Conservation (phyloP, 208 protist genomes). For the Wallacemonas sp. region DNA sequence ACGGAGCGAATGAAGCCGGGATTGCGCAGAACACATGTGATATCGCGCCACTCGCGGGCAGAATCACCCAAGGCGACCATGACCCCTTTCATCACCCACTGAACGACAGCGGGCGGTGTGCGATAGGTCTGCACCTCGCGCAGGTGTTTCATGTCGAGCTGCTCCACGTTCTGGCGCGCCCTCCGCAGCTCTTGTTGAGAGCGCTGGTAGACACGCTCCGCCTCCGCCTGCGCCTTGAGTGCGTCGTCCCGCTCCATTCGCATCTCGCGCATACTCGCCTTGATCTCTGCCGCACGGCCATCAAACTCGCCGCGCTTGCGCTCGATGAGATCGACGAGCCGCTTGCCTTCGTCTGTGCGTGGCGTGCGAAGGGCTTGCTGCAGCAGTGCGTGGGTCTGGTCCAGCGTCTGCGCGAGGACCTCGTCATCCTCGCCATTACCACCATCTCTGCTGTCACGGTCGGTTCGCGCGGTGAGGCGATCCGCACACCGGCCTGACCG, state of each 20-base stretch:
- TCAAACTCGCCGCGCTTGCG: slow-evolving; percentile 21
- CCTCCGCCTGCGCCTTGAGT: slow-evolving; percentile 15
- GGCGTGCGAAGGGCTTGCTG: background rate
- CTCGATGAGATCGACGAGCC: slow-evolving; percentile 13
- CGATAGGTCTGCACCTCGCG: slow-evolving; percentile 68
- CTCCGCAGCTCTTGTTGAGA: slow-evolving; percentile 31
- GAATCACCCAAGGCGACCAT: slow-evolving; percentile 51
- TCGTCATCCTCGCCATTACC: slow-evolving; percentile 13
- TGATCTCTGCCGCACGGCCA: slow-evolving; percentile 3
- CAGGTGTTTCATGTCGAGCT: slow-evolving; percentile 42
- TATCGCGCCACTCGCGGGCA: slow-evolving; percentile 34
- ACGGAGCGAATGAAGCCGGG: slow-evolving; percentile 41
- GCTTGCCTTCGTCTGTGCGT: background rate
- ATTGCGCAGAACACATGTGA: slow-evolving; percentile 32
- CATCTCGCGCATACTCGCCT: slow-evolving; percentile 12
- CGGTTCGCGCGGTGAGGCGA: background rate
- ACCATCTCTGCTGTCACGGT: background rate
- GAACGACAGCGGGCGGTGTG: slow-evolving; percentile 57
- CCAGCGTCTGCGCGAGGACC: slow-evolving; percentile 14
- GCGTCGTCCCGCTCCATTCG: slow-evolving; percentile 20
- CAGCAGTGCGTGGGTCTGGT: slow-evolving; percentile 14
- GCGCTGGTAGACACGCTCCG: slow-evolving; percentile 15
- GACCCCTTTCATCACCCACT: slow-evolving; percentile 63
- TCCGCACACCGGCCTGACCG: too few relatives aligned
- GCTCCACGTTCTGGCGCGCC: slow-evolving; percentile 39